A percentile compares a stretch with the other conserved stretches of the same genome.
Evolutionary conservation across 2,329 filamentous ascomycete species (phyloP).

Genomic region (Ophiostoma piceae): DNA sequence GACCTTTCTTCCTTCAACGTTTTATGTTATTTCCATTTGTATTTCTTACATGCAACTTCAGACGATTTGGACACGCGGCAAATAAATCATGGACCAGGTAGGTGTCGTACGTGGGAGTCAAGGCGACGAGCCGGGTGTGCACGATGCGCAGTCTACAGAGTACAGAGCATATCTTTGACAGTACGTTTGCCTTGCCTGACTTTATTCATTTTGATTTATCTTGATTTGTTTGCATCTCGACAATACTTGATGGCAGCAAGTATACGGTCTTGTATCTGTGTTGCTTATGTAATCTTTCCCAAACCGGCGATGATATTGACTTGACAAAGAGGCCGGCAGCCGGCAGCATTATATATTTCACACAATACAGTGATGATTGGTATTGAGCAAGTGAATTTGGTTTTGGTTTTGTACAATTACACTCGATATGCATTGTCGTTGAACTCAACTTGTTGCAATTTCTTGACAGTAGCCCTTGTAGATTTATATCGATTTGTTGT

Average conservation of each 20-base stretch:
- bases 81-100: background rate
- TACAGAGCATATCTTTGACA: background rate
- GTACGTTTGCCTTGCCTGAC: background rate
- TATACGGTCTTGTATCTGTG: background rate
- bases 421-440: no score
- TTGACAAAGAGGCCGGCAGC: background rate
- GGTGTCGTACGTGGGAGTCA: background rate
- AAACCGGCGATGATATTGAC: background rate
- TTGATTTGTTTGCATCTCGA: background rate
- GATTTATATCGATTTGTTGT: no score
- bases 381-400: background rate
- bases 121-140: background rate
- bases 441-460: no score
- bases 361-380: background rate
- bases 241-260: background rate
- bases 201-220: background rate
- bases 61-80: constrained; percentile 5
- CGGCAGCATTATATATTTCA: background rate
- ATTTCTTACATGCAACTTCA: background rate
- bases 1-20: background rate
- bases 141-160: background rate
- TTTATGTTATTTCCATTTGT: background rate
- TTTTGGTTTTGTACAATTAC: no score
- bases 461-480: no score
- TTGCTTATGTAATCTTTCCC: background rate